Evolutionary conservation across 2,329 filamentous ascomycete genomes (phyloP).

Genomic region (Capronia americana): DNA sequence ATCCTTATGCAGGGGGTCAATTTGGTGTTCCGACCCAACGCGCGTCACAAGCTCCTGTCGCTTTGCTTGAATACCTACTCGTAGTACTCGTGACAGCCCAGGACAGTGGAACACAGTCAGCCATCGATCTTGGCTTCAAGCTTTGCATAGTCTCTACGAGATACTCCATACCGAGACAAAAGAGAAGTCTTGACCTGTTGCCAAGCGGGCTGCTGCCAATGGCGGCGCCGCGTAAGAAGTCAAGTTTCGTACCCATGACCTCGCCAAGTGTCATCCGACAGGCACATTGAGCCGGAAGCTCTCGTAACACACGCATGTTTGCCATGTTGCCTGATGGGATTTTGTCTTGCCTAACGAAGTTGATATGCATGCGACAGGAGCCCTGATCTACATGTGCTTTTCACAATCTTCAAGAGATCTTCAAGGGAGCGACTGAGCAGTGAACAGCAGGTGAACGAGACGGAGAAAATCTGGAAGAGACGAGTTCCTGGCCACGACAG

Average conservation of each 20-base stretch:
- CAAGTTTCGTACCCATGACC: slow-evolving; percentile 3
- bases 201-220: slow-evolving; percentile 2
- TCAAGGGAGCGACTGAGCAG: neutral
- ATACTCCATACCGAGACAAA: neutral
- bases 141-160: neutral
- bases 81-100: neutral
- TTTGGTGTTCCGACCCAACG: neutral
- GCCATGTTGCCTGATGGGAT: slow-evolving; percentile 1
- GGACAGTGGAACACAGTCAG: neutral
- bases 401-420: neutral
- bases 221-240: neutral
- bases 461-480: neutral
- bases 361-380: neutral
- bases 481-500: neutral
- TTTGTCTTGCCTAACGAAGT: neutral
- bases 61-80: neutral
- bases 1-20: slow-evolving; percentile 10
- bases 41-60: neutral
- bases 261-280: neutral
- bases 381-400: slow-evolving; percentile 6
- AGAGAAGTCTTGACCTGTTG: neutral
- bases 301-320: neutral
- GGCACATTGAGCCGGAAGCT: neutral
- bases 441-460: neutral
- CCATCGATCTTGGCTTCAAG: slow-evolving; percentile 1